Evolutionary conservation across 306 rosid genomes (phyloP), one percentile per base, ranked within the genome.

Genomic region (Adenanthera pavonina): DNA sequence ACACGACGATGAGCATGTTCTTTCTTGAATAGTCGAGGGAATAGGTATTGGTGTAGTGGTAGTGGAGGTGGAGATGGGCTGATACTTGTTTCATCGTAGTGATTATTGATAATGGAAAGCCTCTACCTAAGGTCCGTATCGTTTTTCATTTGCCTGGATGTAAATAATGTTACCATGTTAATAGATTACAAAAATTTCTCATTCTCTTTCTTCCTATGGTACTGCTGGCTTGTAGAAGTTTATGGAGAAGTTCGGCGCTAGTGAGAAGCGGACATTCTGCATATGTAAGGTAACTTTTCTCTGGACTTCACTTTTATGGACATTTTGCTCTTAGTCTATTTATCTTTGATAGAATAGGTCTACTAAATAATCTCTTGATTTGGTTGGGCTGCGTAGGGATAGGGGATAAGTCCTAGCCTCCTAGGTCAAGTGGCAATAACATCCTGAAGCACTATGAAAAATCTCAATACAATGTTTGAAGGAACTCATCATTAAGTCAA

Each of bases 161-260:
- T 73, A 33, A 19, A 47, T 33, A 6, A 5, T 78, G 16, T 19
- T 76, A 14, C 44, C 16, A 5, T 52, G 83, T 78, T 83, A 77
- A 57, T 76, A 43, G 61, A 10, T 81, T 51, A 11, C 13, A 46
- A 46, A 46, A 1, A 5, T 46, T 46, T 46, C 49, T 46, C 12
- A 46, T 46, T 46, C 12, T 9, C 49, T 8, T 1, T 9, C 8
- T 46, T 46, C 49, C 2, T 46, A 9, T 46, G 13, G 49, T 46
- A 46, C 49, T 46, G 49, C 49, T 46, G 11, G 13, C 49, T 7
- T 11, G 12, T 9, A 9, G 89, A 88, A 87, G 74, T 94, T 83
- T 92, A 94, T 35, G 98, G 96, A 34, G 98, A 97, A 71, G 98
- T 97, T 38, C 83, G 97, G 52, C 92, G 97, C 88, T 91, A 74